phyloP scores from a whole-genome alignment of 208 protist species.

The Leishmania amazonensis region DNA sequence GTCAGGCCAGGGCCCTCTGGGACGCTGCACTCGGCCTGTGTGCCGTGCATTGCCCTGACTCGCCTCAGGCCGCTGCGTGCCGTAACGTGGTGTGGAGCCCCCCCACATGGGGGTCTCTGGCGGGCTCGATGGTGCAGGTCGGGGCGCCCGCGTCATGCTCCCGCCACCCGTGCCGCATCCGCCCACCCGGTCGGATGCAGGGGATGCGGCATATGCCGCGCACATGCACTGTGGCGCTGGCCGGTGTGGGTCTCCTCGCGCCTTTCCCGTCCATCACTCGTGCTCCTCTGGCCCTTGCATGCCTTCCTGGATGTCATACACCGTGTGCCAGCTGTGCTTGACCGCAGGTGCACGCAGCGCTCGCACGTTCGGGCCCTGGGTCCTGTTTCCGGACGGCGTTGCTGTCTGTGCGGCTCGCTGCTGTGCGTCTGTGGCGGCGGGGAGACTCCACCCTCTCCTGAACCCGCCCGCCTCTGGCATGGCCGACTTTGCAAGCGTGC shows the following conservation, averaged over 20 bases:
- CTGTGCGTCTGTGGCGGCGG: neutral
- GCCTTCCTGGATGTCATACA: neutral
- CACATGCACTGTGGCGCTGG: neutral
- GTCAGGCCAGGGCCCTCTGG: neutral
- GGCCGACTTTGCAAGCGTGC: too few species aligned
- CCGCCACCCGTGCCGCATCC: neutral
- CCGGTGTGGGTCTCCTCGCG: neutral
- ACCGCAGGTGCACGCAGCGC: neutral
- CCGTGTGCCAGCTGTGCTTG: neutral
- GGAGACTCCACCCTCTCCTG: neutral
- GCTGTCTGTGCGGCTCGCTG: neutral
- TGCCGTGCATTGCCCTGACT: neutral
- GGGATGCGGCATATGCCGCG: neutral
- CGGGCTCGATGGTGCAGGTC: neutral
- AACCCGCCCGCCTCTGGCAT: too few species aligned
- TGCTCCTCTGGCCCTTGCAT: neutral
- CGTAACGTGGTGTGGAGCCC: neutral
- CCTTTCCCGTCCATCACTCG: neutral
- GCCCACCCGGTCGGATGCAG: neutral
- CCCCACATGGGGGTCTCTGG: neutral
- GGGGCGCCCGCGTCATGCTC: neutral
- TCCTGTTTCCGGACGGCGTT: neutral
- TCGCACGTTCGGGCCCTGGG: neutral
- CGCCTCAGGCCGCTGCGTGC: neutral
- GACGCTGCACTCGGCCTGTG: neutral